phyloP scores from a whole-genome alignment of 495 filamentous ascomycete species.

The Acidomyces sp. region DNA sequence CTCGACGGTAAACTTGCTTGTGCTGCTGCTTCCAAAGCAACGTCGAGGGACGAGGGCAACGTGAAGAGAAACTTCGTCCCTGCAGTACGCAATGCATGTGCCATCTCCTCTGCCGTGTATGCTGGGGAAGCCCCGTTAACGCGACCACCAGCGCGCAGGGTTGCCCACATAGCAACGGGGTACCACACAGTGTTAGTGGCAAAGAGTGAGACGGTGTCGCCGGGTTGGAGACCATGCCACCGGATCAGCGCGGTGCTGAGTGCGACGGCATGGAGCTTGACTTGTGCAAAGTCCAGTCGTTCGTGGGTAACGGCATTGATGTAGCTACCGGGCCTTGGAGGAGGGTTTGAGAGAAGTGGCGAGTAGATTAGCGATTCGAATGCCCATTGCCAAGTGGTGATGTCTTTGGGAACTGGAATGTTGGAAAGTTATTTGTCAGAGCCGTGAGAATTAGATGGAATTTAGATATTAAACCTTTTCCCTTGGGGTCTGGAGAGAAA shows the following conservation, averaged over 20 bases:
- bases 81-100: slow-evolving; percentile 41
- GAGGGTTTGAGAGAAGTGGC: slow-evolving; percentile 25
- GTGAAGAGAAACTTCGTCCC: slow-evolving; percentile 44
- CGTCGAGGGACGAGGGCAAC: slow-evolving; percentile 33
- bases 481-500: neutral
- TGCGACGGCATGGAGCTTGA: slow-evolving; percentile 38
- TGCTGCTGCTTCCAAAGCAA: slow-evolving; percentile 39
- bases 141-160: slow-evolving; percentile 34
- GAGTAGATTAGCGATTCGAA: slow-evolving; percentile 40
- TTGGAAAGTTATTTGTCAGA: too few relatives aligned
- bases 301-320: slow-evolving; percentile 42
- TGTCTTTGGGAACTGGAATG: slow-evolving; percentile 36
- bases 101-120: slow-evolving; percentile 49
- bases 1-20: slow-evolving; percentile 37
- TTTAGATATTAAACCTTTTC: neutral
- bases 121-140: slow-evolving; percentile 45
- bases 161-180: slow-evolving; percentile 44
- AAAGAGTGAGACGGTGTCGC: slow-evolving; percentile 42
- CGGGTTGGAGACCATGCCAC: slow-evolving; percentile 35
- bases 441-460: neutral
- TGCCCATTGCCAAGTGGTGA: slow-evolving; percentile 47
- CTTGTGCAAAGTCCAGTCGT: slow-evolving; percentile 37
- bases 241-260: slow-evolving; percentile 43
- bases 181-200: slow-evolving; percentile 48
- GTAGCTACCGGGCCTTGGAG: slow-evolving; percentile 35